These are phyloP conservation scores for Fusarium sp. DNA, from an alignment of 2,329 filamentous ascomycete genomes.

Conservation along the genomic window DNA sequence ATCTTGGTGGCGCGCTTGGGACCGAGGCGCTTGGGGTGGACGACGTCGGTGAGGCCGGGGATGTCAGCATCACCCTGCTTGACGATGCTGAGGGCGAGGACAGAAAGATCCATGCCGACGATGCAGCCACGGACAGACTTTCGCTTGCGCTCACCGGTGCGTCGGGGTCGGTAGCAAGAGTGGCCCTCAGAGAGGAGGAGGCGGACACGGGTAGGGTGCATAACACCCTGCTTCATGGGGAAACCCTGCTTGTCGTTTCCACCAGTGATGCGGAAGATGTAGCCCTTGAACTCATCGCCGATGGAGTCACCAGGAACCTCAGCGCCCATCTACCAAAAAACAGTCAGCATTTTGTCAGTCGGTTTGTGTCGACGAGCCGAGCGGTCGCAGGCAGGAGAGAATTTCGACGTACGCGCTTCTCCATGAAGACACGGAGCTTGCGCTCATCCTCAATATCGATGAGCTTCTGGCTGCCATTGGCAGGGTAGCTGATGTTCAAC, in stretches of 20 bases:
- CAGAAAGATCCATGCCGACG: constrained; percentile 93
- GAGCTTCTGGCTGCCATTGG: constrained; percentile 99
- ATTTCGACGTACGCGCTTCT: constrained; percentile 81
- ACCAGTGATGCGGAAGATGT: constrained; percentile 99
- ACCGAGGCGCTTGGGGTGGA: constrained; percentile 98
- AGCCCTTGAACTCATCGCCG: constrained; percentile 99
- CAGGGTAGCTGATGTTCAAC: constrained; percentile 85
- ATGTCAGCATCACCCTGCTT: constrained; percentile 98
- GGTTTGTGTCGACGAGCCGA: constrained; percentile 24
- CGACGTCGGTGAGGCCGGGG: constrained; percentile 95
- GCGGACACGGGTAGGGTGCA: constrained; percentile 98
- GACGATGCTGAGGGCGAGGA: constrained; percentile 93
- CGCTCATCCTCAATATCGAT: constrained; percentile 99
- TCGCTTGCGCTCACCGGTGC: constrained; percentile 98
- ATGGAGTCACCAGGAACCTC: constrained; percentile 94
- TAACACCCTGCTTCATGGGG: constrained; percentile 99
- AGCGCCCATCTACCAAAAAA: constrained; percentile 76
- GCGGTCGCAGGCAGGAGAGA: constrained; percentile 11
- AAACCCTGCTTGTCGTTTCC: constrained; percentile 99
- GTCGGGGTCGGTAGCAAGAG: constrained; percentile 99
- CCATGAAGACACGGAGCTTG: constrained; percentile 99
- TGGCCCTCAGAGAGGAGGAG: constrained; percentile 96
- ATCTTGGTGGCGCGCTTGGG: constrained; percentile 99
- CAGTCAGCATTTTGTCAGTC: constrained; percentile 50
- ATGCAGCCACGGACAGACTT: constrained; percentile 99